A percentile compares a stretch with the other conserved stretches of the same genome.
Conservation (phyloP, 1,284 basidiomycete species). For the Leucoagaricus sp. region DNA sequence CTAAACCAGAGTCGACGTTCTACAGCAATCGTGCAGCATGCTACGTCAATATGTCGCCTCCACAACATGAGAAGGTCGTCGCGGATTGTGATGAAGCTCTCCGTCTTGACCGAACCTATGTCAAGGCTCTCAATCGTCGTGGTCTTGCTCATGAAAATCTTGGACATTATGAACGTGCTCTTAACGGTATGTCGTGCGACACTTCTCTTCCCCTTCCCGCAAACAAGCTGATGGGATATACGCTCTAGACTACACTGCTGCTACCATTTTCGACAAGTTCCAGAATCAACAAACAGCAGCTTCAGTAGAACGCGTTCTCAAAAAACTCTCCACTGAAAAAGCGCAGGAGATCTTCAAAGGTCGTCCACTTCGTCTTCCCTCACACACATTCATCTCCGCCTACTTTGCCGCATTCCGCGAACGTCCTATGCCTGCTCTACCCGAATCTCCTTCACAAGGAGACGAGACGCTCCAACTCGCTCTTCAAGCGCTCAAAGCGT, state of each 20-base stretch:
- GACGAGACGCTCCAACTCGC: conserved; percentile 86
- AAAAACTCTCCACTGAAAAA: conserved; percentile 77
- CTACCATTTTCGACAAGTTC: conserved; percentile 94
- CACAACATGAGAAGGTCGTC: conserved; percentile 85
- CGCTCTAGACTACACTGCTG: conserved; percentile 89
- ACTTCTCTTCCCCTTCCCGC: not conserved
- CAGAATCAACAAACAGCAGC: conserved; percentile 79
- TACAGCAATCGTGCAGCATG: conserved; percentile 98
- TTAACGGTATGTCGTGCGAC: conserved; percentile 61
- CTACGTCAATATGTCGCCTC: conserved; percentile 90
- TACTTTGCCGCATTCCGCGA: conserved; percentile 96
- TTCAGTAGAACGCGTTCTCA: conserved; percentile 91
- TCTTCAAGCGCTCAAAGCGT: conserved; percentile 82
- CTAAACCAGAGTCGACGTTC: conserved; percentile 90
- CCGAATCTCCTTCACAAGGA: conserved; percentile 76
- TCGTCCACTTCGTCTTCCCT: conserved; percentile 86
- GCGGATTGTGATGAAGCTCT: conserved; percentile 91
- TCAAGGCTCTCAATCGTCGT: conserved; percentile 95
- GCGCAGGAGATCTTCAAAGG: conserved; percentile 75
- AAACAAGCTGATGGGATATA: not conserved
- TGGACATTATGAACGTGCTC: conserved; percentile 71
- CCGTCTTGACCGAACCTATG: conserved; percentile 82
- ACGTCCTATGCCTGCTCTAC: conserved; percentile 75
- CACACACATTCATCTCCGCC: conserved; percentile 91
- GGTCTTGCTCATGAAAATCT: conserved; percentile 86